Evolutionary conservation across 2,329 filamentous ascomycete species (phyloP).

Genomic region (Colletotrichum acutatum): DNA sequence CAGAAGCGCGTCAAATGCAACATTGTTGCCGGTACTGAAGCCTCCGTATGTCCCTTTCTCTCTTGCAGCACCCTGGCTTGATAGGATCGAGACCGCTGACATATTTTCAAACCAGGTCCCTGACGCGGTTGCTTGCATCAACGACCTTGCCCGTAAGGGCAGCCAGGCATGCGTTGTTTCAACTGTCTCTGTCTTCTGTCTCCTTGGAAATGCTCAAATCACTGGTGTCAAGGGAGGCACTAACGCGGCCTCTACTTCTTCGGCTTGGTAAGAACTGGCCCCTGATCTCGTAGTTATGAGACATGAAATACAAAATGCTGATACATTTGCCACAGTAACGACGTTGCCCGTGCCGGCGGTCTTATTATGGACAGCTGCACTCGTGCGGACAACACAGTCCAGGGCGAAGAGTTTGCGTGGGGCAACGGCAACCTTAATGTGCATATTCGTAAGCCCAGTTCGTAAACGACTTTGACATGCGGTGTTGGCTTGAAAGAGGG

Average conservation of each 20-base stretch:
- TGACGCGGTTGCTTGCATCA: constrained; percentile 31
- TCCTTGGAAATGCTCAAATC: constrained; percentile 7
- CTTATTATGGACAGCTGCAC: constrained; percentile 29
- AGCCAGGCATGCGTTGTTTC: background rate
- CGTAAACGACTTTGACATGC: too few species aligned
- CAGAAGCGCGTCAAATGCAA: constrained; percentile 23
- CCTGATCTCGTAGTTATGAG: background rate
- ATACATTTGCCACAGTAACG: background rate
- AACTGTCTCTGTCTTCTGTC: constrained; percentile 8
- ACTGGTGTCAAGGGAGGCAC: background rate
- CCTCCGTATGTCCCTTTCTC: constrained; percentile 3
- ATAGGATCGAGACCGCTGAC: too few species aligned
- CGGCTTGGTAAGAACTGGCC: constrained; percentile 14
- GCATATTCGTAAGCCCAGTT: background rate
- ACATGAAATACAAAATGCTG: background rate
- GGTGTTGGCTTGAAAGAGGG: too few species aligned
- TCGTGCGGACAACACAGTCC: constrained; percentile 30
- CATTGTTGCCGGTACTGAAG: background rate
- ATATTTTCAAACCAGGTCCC: background rate
- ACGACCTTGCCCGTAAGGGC: constrained; percentile 19
- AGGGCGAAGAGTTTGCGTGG: constrained; percentile 15
- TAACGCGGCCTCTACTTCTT: background rate
- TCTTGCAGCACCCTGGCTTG: too few species aligned
- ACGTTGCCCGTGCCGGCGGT: constrained; percentile 31
- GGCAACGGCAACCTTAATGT: constrained; percentile 25